phyloP scores from a whole-genome alignment of 2,329 filamentous ascomycete species.

The Rhinocladiella similis region DNA sequence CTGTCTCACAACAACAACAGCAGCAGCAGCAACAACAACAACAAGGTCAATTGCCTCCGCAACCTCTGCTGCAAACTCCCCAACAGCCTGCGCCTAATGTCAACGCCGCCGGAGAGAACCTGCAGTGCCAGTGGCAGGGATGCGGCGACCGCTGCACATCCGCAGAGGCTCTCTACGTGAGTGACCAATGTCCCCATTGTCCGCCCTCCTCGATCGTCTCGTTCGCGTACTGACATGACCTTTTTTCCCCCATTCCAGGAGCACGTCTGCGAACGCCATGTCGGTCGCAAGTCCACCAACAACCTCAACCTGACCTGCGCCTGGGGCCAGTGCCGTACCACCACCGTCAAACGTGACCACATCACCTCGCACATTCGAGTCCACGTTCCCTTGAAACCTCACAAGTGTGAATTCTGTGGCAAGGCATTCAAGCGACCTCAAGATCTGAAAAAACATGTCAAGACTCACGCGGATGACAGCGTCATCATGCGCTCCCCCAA shows the following conservation, averaged over 20 bases:
- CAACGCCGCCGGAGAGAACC: slow-evolving; percentile 37
- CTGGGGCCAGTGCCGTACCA: slow-evolving; percentile 94
- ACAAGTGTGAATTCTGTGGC: slow-evolving; percentile 98
- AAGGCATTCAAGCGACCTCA: slow-evolving; percentile 99
- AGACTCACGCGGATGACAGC: slow-evolving; percentile 96
- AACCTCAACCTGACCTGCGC: slow-evolving; percentile 96
- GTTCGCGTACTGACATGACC: slow-evolving; percentile 13
- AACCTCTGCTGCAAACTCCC: slow-evolving; percentile 10
- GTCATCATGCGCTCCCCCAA: slow-evolving; percentile 65
- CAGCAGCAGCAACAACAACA: slow-evolving; percentile 9
- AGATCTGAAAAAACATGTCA: slow-evolving; percentile 99
- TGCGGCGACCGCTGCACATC: slow-evolving; percentile 61
- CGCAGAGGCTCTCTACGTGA: slow-evolving; percentile 64
- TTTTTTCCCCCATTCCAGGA: slow-evolving; percentile 59
- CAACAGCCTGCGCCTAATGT: slow-evolving; percentile 24
- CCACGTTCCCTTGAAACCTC: slow-evolving; percentile 97
- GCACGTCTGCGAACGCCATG: slow-evolving; percentile 96
- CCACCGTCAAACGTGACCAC: slow-evolving; percentile 97
- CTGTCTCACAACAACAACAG: background rate
- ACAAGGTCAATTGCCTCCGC: slow-evolving; percentile 20
- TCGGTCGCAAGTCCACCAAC: slow-evolving; percentile 98
- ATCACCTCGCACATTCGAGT: slow-evolving; percentile 99
- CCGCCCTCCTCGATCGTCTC: slow-evolving; percentile 9
- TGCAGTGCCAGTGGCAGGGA: slow-evolving; percentile 61
- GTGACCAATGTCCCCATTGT: slow-evolving; percentile 1